Conservation (phyloP, 2,329 filamentous ascomycete genomes). For the Capronia coronata region DNA sequence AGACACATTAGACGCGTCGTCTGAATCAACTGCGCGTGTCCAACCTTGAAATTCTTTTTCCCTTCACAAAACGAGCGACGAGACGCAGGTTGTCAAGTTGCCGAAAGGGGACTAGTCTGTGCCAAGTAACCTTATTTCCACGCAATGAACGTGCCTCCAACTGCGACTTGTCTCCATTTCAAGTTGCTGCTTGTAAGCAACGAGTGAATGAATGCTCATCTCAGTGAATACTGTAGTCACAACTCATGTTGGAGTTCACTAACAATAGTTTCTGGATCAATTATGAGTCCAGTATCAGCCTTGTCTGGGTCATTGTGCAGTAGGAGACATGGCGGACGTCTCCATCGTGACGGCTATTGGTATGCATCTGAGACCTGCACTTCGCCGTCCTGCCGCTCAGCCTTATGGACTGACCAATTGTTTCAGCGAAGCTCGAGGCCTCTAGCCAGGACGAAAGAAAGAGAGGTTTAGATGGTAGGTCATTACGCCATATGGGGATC, state of each 20-base stretch:
- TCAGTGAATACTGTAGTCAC: no score
- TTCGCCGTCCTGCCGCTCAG: constrained; percentile 6
- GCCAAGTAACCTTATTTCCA: constrained; percentile 2
- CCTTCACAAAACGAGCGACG: neutral
- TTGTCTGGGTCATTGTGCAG: neutral
- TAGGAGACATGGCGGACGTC: constrained; percentile 37
- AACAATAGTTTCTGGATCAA: no score
- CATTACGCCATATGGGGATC: neutral
- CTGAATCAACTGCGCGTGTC: constrained; percentile 6
- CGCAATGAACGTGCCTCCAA: neutral
- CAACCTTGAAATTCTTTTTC: neutral
- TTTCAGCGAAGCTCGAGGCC: constrained; percentile 35
- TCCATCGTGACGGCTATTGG: constrained; percentile 39
- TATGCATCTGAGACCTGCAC: constrained; percentile 31
- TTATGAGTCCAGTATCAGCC: neutral
- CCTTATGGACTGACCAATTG: constrained; percentile 14
- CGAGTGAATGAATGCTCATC: no score
- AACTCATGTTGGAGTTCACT: no score
- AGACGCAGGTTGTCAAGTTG: constrained; percentile 12
- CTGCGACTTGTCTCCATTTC: no score
- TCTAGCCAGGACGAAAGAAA: constrained; percentile 11
- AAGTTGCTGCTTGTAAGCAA: no score
- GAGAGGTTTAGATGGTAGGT: constrained; percentile 46
- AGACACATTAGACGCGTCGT: constrained; percentile 5
- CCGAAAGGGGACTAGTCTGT: constrained; percentile 1